A percentile compares a stretch with the other conserved stretches of the same genome.
phyloP scores from a whole-genome alignment of 495 filamentous ascomycete species.

The Penicillium flavigenum region DNA sequence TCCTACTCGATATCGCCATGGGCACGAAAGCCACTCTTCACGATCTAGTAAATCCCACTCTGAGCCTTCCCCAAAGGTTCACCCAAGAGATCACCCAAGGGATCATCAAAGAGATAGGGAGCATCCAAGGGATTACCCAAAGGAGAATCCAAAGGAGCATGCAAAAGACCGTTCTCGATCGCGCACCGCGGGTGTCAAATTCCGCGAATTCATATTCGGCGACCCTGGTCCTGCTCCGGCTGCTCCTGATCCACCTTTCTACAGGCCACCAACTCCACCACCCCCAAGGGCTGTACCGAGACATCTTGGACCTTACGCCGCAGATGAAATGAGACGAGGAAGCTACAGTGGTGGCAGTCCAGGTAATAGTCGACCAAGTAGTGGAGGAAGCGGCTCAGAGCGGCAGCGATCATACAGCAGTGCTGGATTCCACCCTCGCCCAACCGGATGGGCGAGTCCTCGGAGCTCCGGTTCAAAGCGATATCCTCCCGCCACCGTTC shows the following conservation, averaged over 20 bases:
- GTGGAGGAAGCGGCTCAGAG: slow-evolving; percentile 31
- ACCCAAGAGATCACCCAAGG: background rate
- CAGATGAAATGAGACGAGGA: slow-evolving; percentile 22
- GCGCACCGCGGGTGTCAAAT: slow-evolving; percentile 26
- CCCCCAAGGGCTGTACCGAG: slow-evolving; percentile 25
- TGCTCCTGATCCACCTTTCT: slow-evolving; percentile 29
- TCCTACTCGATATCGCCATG: slow-evolving; percentile 18
- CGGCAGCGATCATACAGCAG: slow-evolving; percentile 26
- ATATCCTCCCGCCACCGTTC: slow-evolving; percentile 20
- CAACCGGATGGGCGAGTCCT: slow-evolving; percentile 20
- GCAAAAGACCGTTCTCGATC: slow-evolving; percentile 32
- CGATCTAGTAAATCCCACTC: slow-evolving; percentile 21
- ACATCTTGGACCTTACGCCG: slow-evolving; percentile 18
- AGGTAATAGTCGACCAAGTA: slow-evolving; percentile 23
- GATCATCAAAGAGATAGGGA: background rate
- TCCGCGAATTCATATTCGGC: slow-evolving; percentile 35
- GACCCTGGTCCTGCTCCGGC: slow-evolving; percentile 20
- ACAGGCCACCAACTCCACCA: slow-evolving; percentile 20
- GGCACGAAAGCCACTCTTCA: slow-evolving; percentile 19
- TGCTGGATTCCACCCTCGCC: slow-evolving; percentile 18
- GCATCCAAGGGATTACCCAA: background rate
- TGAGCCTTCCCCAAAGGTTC: slow-evolving; percentile 14
- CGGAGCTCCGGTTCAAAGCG: slow-evolving; percentile 21
- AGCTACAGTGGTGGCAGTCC: slow-evolving; percentile 30
- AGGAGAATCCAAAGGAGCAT: background rate